Evolutionary conservation across 163 green algal genomes (phyloP), one percentile per base, ranked within the genome.

Genomic region (Volvox carteri): DNA sequence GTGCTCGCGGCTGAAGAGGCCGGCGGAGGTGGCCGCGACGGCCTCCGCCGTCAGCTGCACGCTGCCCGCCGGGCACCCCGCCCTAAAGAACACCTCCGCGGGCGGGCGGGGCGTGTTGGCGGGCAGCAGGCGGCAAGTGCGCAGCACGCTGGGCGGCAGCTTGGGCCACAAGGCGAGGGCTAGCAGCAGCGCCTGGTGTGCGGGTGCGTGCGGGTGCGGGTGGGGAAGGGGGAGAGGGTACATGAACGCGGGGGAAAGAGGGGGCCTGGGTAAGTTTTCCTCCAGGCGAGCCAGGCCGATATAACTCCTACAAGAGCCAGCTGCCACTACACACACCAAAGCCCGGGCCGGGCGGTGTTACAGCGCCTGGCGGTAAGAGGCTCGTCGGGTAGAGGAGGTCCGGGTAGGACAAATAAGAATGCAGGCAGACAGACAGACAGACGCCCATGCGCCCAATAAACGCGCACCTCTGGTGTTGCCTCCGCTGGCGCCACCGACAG

Each of bases 151-250:
- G 14, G 91, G 12, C 4, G 94, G 92, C 78, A 98, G 76, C 33
- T 78, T 73, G 12, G 92, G 86, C 96, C 96, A 98, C 77, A 97
- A 84, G 14, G 86, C 90, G 88, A 98, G 91, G 0, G 93, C 94
- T 67, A 98, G 84, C 84, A 95, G 76, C 67, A 98, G 92, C 0
- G 85, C 89, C 91, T 98, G 80, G 44, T 33, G 60, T 48, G 68
- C 25, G 30, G 73, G n/a, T 42, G 44, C 19, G 18, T 41, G 42
- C 33, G 46, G 28, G 65, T 18, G 50, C 37, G 60, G 19, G n/a
- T 18, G 46, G 21, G 9, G 62, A 44, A 9, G 18, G n/a, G 62
- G 58, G 78, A 14, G 60, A 67, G 42, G 70, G 73, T n/a, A n/a
- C n/a, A n/a, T n/a, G n/a, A n/a, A n/a, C n/a, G n/a, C n/a, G n/a